Percentiles rank a stretch among this genome's conserved stretches.
phyloP scores from a whole-genome alignment of 2,329 filamentous ascomycete species.

The Elsinoe ampelina region DNA sequence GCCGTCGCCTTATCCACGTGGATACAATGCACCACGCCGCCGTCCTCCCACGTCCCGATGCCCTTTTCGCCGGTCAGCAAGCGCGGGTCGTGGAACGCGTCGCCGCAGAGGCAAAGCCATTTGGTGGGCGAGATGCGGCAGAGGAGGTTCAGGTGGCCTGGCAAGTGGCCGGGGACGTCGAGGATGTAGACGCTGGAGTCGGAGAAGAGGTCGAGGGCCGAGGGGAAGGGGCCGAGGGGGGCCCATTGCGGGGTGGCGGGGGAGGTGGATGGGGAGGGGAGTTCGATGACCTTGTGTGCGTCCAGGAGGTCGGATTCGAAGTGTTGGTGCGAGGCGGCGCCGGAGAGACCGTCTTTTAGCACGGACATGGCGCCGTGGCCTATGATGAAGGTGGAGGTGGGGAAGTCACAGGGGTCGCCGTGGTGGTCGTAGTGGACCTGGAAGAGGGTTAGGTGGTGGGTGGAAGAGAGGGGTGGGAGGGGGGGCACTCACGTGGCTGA shows the following conservation, averaged over 20 bases:
- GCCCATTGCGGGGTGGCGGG: constrained; percentile 30
- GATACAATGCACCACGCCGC: constrained; percentile 40
- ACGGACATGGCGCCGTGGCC: constrained; percentile 40
- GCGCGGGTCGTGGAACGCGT: constrained; percentile 45
- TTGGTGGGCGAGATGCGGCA: constrained; percentile 30
- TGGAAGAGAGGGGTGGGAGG: background rate
- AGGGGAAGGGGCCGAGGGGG: constrained; percentile 36
- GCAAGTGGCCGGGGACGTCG: constrained; percentile 43
- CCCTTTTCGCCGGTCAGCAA: constrained; percentile 44
- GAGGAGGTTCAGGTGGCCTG: constrained; percentile 44
- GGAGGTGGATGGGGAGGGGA: constrained; percentile 26
- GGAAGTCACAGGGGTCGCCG: constrained; percentile 47
- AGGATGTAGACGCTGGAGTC: constrained; percentile 41
- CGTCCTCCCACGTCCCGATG: constrained; percentile 43
- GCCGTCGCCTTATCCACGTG: constrained; percentile 42
- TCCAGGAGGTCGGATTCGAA: constrained; percentile 39
- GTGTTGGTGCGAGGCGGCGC: constrained; percentile 29
- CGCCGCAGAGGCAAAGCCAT: constrained; percentile 44
- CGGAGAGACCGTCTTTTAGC: constrained; percentile 26
- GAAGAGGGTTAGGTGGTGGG: background rate
- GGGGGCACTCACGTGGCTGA: constrained; percentile 37
- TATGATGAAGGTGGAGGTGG: constrained; percentile 40
- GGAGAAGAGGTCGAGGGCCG: constrained; percentile 38
- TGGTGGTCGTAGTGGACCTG: constrained; percentile 49
- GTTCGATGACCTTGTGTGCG: constrained; percentile 33